Evolutionary conservation across 2,329 filamentous ascomycete genomes (phyloP), one percentile per base, ranked within the genome.

Genomic region (Apiospora marii): DNA sequence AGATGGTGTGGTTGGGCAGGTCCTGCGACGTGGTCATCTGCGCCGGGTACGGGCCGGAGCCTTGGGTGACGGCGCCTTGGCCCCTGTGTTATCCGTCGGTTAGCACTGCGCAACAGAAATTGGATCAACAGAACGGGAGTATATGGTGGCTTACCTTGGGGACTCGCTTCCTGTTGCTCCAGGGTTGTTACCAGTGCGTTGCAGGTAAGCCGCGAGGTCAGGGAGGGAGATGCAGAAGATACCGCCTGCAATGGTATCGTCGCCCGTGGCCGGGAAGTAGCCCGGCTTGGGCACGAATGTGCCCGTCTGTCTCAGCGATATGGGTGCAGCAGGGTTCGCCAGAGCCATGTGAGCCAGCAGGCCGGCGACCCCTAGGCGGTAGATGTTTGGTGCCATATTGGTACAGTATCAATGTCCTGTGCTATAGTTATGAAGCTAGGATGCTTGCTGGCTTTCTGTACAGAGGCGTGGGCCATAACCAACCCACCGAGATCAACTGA

Each of bases 211-310:
- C 13, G 70, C 73, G 12, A 77, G 71, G 48, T 77, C 76, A 1
- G 67, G n/a, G 10, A 77, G 76, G 14, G 71, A 71, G 70, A 77
- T 76, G 72, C 76, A 77, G 53, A 76, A 77, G 49, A 77, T 76
- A 37, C 76, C 75, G n/a, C 76, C 76, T 16, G 76, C 75, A 58
- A 72, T 72, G 4, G 75, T 77, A 72, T 77, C 76, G 64, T 76
- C 75, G 27, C 76, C 76, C 3, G 74, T 76, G 7, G 70, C 68
- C 14, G 76, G 75, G 68, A 75, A 76, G 69, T 77, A 69, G 22
- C 76, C 76, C 4, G 76, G 73, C 27, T 71, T 73, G 8, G 76
- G 76, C 5, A 73, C 72, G 49, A 77, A 77, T 22, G 72, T 69
- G 6, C 64, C 48, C 27, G 72, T 34, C 67, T 73, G 72, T 43